A percentile compares a stretch with the other conserved stretches of the same genome.
Conservation (phyloP, 345 rosid species). For the Noccaea caerulescens region DNA sequence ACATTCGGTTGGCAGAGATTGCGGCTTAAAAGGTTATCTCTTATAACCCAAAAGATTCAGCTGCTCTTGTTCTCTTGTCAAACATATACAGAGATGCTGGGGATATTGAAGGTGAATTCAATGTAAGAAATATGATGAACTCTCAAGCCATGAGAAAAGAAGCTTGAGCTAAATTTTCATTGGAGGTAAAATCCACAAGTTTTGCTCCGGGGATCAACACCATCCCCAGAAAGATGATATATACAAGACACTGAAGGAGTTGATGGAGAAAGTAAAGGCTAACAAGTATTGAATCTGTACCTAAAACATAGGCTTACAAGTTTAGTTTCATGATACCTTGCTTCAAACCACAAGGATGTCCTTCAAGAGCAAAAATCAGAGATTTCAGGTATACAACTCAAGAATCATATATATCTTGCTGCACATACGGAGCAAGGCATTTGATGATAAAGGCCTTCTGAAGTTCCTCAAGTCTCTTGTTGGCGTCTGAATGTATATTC, state of each 20-base stretch:
- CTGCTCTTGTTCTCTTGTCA: conserved; percentile 57
- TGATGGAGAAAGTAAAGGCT: conserved; percentile 38
- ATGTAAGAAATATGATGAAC: conserved; percentile 49
- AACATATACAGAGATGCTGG: conserved; percentile 60
- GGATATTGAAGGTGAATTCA: conserved; percentile 44
- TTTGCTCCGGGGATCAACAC: conserved; percentile 48
- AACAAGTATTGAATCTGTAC: conserved; percentile 5
- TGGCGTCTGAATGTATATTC: conserved; percentile 10
- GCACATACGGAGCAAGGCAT: conserved; percentile 7
- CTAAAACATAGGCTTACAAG: neutral
- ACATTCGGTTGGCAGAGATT: conserved; percentile 55
- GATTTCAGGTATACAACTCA: conserved; percentile 21
- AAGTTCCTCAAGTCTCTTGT: neutral
- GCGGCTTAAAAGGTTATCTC: conserved; percentile 56
- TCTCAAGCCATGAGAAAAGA: conserved; percentile 56
- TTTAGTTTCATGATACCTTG: neutral
- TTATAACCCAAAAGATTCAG: conserved; percentile 46
- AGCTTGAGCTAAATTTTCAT: conserved; percentile 58
- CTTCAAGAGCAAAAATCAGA: neutral
- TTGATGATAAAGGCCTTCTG: neutral
- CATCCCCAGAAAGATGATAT: conserved; percentile 47
- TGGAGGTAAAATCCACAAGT: conserved; percentile 47
- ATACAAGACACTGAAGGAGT: conserved; percentile 42
- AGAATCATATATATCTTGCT: conserved; percentile 39
- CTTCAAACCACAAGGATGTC: neutral